phyloP scores from a whole-genome alignment of 768 basidiomycete species.

The Russula vinacea region DNA sequence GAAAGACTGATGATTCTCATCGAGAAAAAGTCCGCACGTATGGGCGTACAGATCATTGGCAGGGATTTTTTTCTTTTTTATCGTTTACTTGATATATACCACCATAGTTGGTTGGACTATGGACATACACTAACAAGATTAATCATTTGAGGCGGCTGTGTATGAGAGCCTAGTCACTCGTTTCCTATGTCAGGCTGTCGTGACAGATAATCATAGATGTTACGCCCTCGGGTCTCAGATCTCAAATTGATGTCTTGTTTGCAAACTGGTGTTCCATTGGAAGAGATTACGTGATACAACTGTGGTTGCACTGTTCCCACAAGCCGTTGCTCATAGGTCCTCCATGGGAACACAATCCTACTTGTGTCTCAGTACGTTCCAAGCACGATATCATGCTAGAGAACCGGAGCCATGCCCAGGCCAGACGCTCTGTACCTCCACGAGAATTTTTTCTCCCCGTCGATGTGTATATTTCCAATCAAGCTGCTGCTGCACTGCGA shows the following conservation, averaged over 20 bases:
- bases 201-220: conserved; percentile 22
- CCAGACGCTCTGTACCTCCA: conserved; percentile 10
- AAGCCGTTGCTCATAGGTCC: conserved; percentile 2
- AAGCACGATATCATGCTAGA: conserved; percentile 27
- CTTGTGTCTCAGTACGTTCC: conserved; percentile 20
- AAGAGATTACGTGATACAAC: conserved; percentile 15
- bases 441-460: conserved; percentile 28
- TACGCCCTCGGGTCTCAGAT: conserved; percentile 9
- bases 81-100: conserved; percentile 28
- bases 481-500: conserved; percentile 28
- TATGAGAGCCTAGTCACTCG: conserved; percentile 20
- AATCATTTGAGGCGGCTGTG: conserved; percentile 18
- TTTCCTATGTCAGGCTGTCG: conserved; percentile 20
- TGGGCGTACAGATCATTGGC: conserved; percentile 2
- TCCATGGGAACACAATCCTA: conserved; percentile 5
- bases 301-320: neutral
- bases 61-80: conserved; percentile 19
- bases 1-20: conserved; percentile 20
- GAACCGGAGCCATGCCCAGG: conserved; percentile 16
- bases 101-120: conserved; percentile 18
- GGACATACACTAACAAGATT: conserved; percentile 17
- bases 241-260: conserved; percentile 7
- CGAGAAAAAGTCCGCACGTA: conserved; percentile 4
- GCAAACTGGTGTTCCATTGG: neutral
- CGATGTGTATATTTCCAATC: conserved; percentile 30